Conservation (phyloP, 371 early-diverging fungal species). For the Mucor ambiguus region DNA sequence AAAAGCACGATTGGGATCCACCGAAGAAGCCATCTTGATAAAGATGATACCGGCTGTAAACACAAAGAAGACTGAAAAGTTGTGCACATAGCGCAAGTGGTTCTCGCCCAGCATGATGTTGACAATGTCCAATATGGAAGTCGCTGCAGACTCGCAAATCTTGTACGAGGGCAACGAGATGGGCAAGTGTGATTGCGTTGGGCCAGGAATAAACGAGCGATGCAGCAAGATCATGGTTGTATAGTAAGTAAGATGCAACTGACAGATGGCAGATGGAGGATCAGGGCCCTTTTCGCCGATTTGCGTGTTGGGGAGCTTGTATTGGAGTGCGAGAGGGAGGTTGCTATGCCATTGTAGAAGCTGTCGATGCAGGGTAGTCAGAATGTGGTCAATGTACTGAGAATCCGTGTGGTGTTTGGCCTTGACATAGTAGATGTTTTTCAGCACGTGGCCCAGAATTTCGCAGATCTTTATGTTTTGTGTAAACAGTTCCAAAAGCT, state of each 20-base stretch:
- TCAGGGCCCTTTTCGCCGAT: conserved; percentile 28
- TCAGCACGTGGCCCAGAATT: conserved; percentile 49
- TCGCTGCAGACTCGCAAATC: conserved; percentile 52
- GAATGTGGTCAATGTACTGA: conserved; percentile 38
- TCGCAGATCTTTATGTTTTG: conserved; percentile 42
- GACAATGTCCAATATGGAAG: conserved; percentile 49
- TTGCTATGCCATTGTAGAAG: conserved; percentile 46
- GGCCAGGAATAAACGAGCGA: conserved; percentile 44
- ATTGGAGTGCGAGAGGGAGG: conserved; percentile 44
- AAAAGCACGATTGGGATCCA: conserved; percentile 26
- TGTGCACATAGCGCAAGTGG: conserved; percentile 33
- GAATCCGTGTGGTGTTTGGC: conserved; percentile 32
- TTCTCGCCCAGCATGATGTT: conserved; percentile 42
- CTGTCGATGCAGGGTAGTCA: conserved; percentile 41
- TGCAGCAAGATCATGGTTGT: conserved; percentile 46
- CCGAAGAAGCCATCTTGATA: conserved; percentile 40
- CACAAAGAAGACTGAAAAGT: conserved; percentile 39
- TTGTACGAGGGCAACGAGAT: conserved; percentile 44
- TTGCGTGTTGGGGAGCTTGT: conserved; percentile 32
- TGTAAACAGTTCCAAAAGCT: conserved; percentile 39
- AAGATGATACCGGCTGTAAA: conserved; percentile 53
- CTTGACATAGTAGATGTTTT: conserved; percentile 46
- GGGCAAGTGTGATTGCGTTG: conserved; percentile 21
- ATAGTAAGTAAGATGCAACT: conserved; percentile 45
- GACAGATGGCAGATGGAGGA: conserved; percentile 40